Conservation (phyloP, 1,284 basidiomycete genomes). For the Puccinia horiana region DNA sequence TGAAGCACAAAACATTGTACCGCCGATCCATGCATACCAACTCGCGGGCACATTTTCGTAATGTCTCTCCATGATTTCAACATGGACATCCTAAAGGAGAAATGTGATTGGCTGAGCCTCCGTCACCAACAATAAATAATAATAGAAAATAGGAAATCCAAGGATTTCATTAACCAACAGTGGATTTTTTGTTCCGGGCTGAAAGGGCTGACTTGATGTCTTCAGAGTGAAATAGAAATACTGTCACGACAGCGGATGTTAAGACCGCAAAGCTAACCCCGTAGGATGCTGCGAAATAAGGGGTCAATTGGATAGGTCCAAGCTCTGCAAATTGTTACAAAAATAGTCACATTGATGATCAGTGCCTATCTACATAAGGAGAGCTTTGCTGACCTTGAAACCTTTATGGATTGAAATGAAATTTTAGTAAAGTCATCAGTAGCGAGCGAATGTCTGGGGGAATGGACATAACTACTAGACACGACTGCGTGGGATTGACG, state of each 20-base stretch:
- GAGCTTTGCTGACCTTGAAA: constrained; percentile 13
- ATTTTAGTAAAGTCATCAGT: neutral
- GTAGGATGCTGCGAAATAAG: constrained; percentile 46
- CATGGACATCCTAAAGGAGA: constrained; percentile 32
- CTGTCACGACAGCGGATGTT: constrained; percentile 39
- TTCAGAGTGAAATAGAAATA: constrained; percentile 48
- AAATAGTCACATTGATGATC: neutral
- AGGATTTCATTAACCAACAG: neutral
- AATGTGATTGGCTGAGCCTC: neutral
- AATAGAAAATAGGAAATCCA: neutral
- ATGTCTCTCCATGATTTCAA: constrained; percentile 37
- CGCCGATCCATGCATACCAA: constrained; percentile 31
- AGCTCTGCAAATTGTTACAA: constrained; percentile 15
- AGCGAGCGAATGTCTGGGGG: neutral
- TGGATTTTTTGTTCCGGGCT: constrained; percentile 21
- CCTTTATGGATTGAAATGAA: neutral
- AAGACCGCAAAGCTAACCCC: constrained; percentile 48
- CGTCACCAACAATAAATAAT: no score
- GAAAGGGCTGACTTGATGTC: constrained; percentile 34
- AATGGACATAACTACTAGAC: neutral
- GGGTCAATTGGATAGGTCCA: constrained; percentile 45
- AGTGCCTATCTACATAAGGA: neutral
- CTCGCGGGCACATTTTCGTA: constrained; percentile 28
- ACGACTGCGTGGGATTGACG: neutral
- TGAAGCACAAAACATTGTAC: constrained; percentile 21